phyloP scores from a whole-genome alignment of 2,329 filamentous ascomycete species.

The Helotiales sp. region DNA sequence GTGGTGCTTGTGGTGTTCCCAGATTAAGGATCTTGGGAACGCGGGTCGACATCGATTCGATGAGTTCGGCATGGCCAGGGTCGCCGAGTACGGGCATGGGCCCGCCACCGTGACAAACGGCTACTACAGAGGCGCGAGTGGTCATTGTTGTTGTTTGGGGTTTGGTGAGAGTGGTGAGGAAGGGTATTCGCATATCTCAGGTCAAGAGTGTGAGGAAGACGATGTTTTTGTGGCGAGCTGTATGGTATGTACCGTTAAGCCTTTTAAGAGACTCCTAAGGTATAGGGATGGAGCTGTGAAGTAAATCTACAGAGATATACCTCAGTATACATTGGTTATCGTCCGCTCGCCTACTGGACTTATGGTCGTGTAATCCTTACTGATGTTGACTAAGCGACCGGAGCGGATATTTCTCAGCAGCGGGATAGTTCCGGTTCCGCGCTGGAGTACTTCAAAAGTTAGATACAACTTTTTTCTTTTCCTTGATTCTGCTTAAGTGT shows the following conservation, averaged over 20 bases:
- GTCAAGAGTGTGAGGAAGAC: background rate
- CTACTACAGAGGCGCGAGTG: conserved; percentile 29
- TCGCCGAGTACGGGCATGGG: conserved; percentile 64
- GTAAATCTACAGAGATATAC: background rate
- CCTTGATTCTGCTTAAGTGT: no score
- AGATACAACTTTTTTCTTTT: no score
- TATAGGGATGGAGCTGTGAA: background rate
- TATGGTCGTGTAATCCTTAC: background rate
- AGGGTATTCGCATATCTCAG: background rate
- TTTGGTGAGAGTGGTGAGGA: background rate
- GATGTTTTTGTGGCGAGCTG: background rate
- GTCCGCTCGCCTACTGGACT: background rate
- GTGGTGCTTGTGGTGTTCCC: conserved; percentile 59
- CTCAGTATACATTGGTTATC: background rate
- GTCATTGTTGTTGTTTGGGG: background rate
- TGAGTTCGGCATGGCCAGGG: conserved; percentile 55
- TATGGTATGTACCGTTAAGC: no score
- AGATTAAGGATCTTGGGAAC: conserved; percentile 62
- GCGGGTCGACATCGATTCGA: conserved; percentile 55
- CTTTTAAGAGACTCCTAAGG: no score
- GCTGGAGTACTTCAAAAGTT: background rate
- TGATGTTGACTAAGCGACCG: background rate
- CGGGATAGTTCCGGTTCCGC: background rate
- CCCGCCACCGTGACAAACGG: conserved; percentile 45
- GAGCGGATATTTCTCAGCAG: background rate